Evolutionary conservation across 805 yeast species (phyloP).

Genomic region (Groenewaldozyma salmanticensis): DNA sequence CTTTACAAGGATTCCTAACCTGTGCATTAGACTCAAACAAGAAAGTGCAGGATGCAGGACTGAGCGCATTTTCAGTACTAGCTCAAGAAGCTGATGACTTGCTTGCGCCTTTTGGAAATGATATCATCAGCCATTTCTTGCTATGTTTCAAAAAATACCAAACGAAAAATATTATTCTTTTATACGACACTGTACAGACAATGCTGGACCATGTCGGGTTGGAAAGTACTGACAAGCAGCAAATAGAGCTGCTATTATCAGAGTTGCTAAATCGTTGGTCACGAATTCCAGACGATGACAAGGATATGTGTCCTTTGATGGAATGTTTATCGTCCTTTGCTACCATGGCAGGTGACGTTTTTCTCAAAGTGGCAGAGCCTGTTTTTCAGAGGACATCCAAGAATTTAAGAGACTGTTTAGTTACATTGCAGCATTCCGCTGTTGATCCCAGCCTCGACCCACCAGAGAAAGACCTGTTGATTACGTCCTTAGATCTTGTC

Average conservation of each 20-base stretch:
- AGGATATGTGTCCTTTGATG: slow-evolving; percentile 80
- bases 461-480: slow-evolving; percentile 85
- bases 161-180: slow-evolving; percentile 65
- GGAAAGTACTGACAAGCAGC: slow-evolving; percentile 44
- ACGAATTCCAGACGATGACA: slow-evolving; percentile 60
- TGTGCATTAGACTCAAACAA: slow-evolving; percentile 78
- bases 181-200: slow-evolving; percentile 88
- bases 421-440: slow-evolving; percentile 51
- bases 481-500: slow-evolving; percentile 78
- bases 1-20: slow-evolving; percentile 62
- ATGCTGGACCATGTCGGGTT: slow-evolving; percentile 69
- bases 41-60: slow-evolving; percentile 92
- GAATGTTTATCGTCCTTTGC: slow-evolving; percentile 93
- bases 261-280: slow-evolving; percentile 82
- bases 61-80: slow-evolving; percentile 75
- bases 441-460: slow-evolving; percentile 49
- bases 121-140: slow-evolving; percentile 59
- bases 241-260: slow-evolving; percentile 58
- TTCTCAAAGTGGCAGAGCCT: slow-evolving; percentile 82
- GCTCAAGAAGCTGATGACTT: slow-evolving; percentile 68
- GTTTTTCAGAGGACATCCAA: slow-evolving; percentile 71
- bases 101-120: slow-evolving; percentile 53
- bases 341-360: slow-evolving; percentile 70
- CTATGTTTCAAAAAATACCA: slow-evolving; percentile 71
- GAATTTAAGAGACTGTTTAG: slow-evolving; percentile 59